These are phyloP conservation scores for Ogataea haglerorum DNA, from an alignment of 805 yeast genomes.

Conservation along the genomic window DNA sequence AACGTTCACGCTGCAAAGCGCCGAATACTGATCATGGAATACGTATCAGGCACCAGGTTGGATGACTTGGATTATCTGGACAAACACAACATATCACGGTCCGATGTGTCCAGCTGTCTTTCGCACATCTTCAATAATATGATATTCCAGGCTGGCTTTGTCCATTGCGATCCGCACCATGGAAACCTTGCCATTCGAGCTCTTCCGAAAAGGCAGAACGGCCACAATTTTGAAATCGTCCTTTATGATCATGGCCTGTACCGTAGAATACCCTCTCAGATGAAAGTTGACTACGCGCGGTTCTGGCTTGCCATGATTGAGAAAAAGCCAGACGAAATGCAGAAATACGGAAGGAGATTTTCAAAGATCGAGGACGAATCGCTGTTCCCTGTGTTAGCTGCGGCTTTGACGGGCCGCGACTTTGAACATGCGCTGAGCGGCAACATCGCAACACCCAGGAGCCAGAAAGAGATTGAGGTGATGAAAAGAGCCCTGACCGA, in stretches of 20 bases:
- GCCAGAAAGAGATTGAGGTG: constrained; percentile 56
- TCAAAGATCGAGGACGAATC: constrained; percentile 77
- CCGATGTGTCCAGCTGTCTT: constrained; percentile 78
- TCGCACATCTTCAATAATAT: constrained; percentile 89
- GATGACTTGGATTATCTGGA: constrained; percentile 71
- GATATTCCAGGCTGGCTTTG: constrained; percentile 90
- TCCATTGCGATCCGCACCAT: constrained; percentile 98
- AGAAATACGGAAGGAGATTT: constrained; percentile 67
- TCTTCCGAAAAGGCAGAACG: constrained; percentile 28
- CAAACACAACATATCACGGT: constrained; percentile 60
- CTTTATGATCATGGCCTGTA: constrained; percentile 95
- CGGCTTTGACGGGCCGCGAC: constrained; percentile 94
- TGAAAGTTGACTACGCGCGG: constrained; percentile 80
- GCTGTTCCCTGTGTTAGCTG: constrained; percentile 80
- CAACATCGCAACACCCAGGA: constrained; percentile 53
- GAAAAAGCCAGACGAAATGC: constrained; percentile 63
- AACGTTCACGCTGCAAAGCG: constrained; percentile 59
- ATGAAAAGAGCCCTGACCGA: constrained; percentile 66
- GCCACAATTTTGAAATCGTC: constrained; percentile 84
- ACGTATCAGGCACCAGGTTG: constrained; percentile 73
- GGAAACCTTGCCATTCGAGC: constrained; percentile 87
- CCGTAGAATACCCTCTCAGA: constrained; percentile 71
- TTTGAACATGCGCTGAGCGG: constrained; percentile 69
- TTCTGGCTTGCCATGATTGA: constrained; percentile 91
- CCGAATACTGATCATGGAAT: constrained; percentile 86